phyloP scores from a whole-genome alignment of 371 early-diverging fungal genomes.

The Quaeritorhiza haematococci region DNA sequence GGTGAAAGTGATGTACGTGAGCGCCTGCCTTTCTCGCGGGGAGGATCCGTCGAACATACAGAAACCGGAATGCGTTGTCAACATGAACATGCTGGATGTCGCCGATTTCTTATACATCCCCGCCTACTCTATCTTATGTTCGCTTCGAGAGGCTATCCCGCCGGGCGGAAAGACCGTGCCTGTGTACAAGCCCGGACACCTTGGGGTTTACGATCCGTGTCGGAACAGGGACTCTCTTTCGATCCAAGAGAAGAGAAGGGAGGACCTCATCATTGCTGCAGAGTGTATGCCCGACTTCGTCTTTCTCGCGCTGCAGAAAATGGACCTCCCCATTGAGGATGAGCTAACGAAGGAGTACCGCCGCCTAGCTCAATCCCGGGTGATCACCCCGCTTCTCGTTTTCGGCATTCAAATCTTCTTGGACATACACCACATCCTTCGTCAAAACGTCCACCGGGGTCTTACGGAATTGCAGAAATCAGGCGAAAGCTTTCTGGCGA shows the following conservation, averaged over 20 bases:
- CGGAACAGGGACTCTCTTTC: neutral
- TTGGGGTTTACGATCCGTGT: slow-evolving; percentile 3
- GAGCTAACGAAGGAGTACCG: slow-evolving; percentile 4
- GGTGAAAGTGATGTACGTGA: too few species aligned
- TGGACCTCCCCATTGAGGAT: neutral
- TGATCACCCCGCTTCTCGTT: neutral
- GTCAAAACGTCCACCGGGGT: neutral
- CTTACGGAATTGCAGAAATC: neutral
- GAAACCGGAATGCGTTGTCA: neutral
- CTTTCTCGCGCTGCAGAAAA: neutral
- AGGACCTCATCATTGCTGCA: neutral
- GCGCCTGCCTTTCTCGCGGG: too few species aligned
- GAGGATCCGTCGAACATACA: too few species aligned
- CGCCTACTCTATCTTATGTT: neutral
- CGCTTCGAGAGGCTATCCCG: neutral
- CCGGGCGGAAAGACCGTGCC: slow-evolving; percentile 1
- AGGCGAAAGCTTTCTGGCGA: too few species aligned
- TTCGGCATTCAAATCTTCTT: slow-evolving; percentile 8
- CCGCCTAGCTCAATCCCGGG: neutral
- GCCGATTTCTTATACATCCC: neutral
- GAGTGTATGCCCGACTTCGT: slow-evolving; percentile 7
- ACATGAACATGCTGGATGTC: neutral
- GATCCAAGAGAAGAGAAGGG: neutral
- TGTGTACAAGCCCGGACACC: slow-evolving; percentile 8
- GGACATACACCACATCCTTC: slow-evolving; percentile 10